phyloP scores from a whole-genome alignment of 192 early-diverging fungal genomes.

The Chytriomyces confervae region DNA sequence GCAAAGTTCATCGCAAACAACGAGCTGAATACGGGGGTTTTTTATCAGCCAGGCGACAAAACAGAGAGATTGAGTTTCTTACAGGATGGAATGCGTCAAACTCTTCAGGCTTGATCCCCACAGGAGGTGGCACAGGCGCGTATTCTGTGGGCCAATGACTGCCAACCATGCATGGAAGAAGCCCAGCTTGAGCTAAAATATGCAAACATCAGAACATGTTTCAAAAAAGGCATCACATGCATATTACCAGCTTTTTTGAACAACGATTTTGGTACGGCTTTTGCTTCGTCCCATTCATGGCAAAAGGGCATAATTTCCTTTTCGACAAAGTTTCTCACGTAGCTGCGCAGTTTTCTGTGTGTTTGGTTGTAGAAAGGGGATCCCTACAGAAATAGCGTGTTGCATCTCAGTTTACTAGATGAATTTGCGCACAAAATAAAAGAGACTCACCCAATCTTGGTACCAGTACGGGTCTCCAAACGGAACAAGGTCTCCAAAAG shows the following conservation, averaged over 20 bases:
- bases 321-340: constrained; percentile 76
- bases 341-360: constrained; percentile 67
- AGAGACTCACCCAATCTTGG: constrained; percentile 37
- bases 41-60: constrained; percentile 17
- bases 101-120: constrained; percentile 54
- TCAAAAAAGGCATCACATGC: background rate
- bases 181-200: constrained; percentile 49
- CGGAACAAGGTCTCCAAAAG: constrained; percentile 78
- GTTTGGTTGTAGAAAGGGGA: constrained; percentile 82
- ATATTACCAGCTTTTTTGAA: constrained; percentile 69
- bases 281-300: constrained; percentile 85
- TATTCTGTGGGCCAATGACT: constrained; percentile 47
- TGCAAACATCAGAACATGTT: background rate
- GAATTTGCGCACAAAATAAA: background rate
- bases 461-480: constrained; percentile 84
- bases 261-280: constrained; percentile 70
- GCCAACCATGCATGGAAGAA: constrained; percentile 69
- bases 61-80: constrained; percentile 24
- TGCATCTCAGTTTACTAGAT: background rate
- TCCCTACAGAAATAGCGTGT: background rate
- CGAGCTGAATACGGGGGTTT: constrained; percentile 74
- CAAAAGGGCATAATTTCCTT: constrained; percentile 76
- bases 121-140: constrained; percentile 36
- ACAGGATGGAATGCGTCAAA: constrained; percentile 56
- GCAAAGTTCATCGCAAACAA: constrained; percentile 79